phyloP scores from a whole-genome alignment of 1,284 basidiomycete species.

The Sparassis latifolia region DNA sequence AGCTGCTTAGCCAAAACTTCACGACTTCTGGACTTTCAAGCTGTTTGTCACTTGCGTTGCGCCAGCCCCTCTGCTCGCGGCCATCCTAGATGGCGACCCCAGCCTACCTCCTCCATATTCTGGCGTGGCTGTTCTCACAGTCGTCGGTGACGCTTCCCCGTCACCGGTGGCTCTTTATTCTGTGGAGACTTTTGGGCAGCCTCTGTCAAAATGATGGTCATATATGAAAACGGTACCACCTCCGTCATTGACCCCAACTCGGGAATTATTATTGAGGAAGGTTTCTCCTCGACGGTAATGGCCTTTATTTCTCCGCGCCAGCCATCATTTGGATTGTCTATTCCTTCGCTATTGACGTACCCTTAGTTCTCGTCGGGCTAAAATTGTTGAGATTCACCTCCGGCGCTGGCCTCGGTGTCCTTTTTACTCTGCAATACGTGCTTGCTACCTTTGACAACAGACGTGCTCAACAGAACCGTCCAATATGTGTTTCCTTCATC shows the following conservation, averaged over 20 bases:
- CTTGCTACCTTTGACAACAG: background rate
- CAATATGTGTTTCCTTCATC: conserved; percentile 47
- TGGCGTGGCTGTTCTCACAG: conserved; percentile 4
- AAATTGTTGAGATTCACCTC: conserved; percentile 48
- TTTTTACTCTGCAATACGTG: conserved; percentile 39
- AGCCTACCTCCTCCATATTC: conserved; percentile 2
- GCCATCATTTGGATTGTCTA: conserved; percentile 55
- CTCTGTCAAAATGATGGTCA: conserved; percentile 2
- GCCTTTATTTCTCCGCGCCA: conserved; percentile 37
- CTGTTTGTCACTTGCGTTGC: background rate
- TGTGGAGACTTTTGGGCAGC: background rate
- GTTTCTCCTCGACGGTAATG: conserved; percentile 53
- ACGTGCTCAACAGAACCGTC: background rate
- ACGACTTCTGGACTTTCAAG: background rate
- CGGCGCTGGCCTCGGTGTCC: conserved; percentile 45
- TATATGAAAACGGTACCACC: conserved; percentile 34
- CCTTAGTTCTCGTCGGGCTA: conserved; percentile 49
- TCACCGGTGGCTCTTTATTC: background rate
- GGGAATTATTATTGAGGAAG: conserved; percentile 40
- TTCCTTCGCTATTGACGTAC: conserved; percentile 42
- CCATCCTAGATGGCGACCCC: conserved; percentile 6
- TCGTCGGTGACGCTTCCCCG: background rate
- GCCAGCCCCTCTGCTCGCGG: background rate
- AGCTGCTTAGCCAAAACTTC: background rate
- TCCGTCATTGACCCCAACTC: conserved; percentile 40